phyloP scores from a whole-genome alignment of 2,329 filamentous ascomycete species.

The Fusarium praegraminearum region DNA sequence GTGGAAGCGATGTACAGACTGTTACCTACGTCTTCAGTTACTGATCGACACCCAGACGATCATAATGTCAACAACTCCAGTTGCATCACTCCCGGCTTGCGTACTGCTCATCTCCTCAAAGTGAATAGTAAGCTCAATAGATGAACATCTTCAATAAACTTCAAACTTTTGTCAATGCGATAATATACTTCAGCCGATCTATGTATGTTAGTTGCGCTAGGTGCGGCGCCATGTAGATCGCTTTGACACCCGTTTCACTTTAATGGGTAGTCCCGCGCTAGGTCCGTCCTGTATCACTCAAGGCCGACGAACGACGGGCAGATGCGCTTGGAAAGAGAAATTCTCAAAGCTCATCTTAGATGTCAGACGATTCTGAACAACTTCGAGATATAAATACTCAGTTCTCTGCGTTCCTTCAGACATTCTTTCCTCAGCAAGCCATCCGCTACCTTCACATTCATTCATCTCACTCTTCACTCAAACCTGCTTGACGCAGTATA shows the following conservation, averaged over 20 bases:
- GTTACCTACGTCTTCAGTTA: no score
- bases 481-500: background rate
- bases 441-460: background rate
- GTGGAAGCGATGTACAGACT: no score
- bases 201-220: background rate
- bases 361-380: background rate
- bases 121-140: background rate
- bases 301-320: background rate
- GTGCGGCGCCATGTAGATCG: background rate
- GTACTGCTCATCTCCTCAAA: background rate
- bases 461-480: background rate
- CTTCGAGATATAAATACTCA: background rate
- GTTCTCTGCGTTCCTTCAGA: background rate
- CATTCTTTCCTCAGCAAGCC: background rate
- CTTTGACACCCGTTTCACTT: conserved; percentile 4
- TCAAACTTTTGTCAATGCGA: background rate
- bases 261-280: background rate
- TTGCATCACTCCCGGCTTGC: background rate
- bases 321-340: background rate
- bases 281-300: background rate
- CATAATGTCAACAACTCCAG: background rate
- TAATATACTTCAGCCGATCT: background rate
- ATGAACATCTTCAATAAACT: background rate
- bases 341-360: no score
- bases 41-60: background rate